These are phyloP conservation scores for Metarhizium anisopliae DNA, from an alignment of 2,329 filamentous ascomycete species.

Conservation along the genomic window DNA sequence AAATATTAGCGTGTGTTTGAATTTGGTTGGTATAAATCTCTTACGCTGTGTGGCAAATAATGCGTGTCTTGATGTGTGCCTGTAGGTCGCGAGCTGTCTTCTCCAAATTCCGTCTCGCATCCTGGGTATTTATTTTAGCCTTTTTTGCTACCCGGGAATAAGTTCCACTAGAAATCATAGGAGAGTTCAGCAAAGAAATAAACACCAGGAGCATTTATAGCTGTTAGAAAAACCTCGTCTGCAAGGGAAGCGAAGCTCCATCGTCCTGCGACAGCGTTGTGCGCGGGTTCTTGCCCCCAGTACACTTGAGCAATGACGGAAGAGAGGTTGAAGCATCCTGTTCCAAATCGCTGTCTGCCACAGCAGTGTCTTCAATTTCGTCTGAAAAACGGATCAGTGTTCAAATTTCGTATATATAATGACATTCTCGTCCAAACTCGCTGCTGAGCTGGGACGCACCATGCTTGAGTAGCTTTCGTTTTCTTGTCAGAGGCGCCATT, in stretches of 20 bases:
- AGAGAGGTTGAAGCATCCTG: neutral
- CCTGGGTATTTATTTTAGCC: neutral
- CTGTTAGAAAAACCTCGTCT: neutral
- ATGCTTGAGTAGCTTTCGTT: conserved; percentile 14
- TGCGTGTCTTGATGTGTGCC: conserved; percentile 1
- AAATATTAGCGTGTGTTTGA: neutral
- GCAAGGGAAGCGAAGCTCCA: neutral
- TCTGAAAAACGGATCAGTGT: neutral
- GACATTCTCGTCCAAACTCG: neutral
- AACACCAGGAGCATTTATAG: neutral
- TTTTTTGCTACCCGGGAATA: neutral
- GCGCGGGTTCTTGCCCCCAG: neutral
- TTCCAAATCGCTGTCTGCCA: neutral
- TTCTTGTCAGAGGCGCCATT: conserved; percentile 20
- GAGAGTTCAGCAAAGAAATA: neutral
- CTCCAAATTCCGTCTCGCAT: conserved; percentile 4
- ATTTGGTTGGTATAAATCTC: neutral
- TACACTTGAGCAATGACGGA: neutral
- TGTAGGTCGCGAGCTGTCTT: neutral
- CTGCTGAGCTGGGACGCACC: conserved; percentile 10
- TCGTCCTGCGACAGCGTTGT: neutral
- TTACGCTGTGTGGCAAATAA: neutral
- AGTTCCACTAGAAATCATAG: neutral
- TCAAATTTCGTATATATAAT: neutral
- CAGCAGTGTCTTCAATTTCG: conserved; percentile 1